Evolutionary conservation across 2,329 filamentous ascomycete genomes (phyloP).

Genomic region (Xylaria hypoxylon): DNA sequence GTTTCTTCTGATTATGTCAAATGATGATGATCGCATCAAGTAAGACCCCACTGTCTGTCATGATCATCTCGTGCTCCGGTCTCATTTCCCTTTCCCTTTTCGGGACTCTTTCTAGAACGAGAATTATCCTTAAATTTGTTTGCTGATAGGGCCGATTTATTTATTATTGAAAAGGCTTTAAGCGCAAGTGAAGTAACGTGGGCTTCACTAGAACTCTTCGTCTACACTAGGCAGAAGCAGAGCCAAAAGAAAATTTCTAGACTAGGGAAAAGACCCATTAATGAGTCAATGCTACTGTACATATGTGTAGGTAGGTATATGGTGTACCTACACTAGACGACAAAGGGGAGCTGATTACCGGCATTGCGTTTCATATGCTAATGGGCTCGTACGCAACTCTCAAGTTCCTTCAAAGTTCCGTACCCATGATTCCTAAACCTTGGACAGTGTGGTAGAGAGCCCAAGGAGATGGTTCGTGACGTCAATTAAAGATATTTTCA

Average conservation of each 20-base stretch:
- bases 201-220: background rate
- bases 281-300: background rate
- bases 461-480: constrained; percentile 7
- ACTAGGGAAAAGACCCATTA: background rate
- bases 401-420: too few species aligned
- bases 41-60: background rate
- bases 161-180: background rate
- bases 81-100: background rate
- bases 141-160: background rate
- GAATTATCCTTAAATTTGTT: background rate
- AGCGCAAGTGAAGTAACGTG: background rate
- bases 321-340: too few species aligned
- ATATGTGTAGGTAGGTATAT: too few species aligned
- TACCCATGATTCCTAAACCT: too few species aligned
- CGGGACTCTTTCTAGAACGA: background rate
- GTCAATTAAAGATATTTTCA: background rate
- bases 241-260: constrained; percentile 2
- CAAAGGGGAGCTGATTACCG: background rate
- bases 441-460: background rate
- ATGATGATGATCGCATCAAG: background rate
- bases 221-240: background rate
- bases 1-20: too few species aligned
- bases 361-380: background rate
- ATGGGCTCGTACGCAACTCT: background rate
- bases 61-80: background rate